Percentiles rank a stretch among this genome's conserved stretches.
phyloP scores from a whole-genome alignment of 2,329 filamentous ascomycete species.

The Sclerotinia subarctica region DNA sequence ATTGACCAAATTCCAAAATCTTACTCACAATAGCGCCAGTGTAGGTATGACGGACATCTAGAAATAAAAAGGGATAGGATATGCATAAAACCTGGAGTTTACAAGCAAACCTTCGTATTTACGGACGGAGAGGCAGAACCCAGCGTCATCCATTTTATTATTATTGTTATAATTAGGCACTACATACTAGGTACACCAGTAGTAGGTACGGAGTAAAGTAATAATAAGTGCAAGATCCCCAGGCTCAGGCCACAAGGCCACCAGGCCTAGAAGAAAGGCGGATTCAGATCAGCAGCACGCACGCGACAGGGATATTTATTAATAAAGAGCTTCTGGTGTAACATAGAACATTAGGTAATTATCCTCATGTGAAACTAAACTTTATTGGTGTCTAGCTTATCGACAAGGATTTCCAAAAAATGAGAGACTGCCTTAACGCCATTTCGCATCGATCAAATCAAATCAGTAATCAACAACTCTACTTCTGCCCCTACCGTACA shows the following conservation, averaged over 20 bases:
- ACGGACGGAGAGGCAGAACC: not conserved
- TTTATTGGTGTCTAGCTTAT: not conserved
- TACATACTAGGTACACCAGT: too few relatives aligned
- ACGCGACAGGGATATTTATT: not conserved
- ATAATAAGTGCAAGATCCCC: not conserved
- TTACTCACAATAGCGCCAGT: not conserved
- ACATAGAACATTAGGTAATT: too few relatives aligned
- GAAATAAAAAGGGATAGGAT: too few relatives aligned
- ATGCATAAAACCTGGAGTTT: not conserved
- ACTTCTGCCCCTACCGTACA: not conserved
- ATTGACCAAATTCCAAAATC: too few relatives aligned
- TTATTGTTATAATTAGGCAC: not conserved
- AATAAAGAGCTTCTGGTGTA: not conserved
- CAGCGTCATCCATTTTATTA: not conserved
- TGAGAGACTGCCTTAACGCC: not conserved
- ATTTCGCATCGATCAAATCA: not conserved
- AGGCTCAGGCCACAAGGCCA: too few relatives aligned
- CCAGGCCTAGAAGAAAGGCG: too few relatives aligned
- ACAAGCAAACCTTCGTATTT: not conserved
- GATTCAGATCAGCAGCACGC: too few relatives aligned
- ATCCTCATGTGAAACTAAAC: not conserved
- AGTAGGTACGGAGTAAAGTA: too few relatives aligned
- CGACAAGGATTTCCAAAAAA: slow-evolving; percentile 2
- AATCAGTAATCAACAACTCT: not conserved
- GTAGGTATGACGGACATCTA: not conserved